Evolutionary conservation across 106 monocot genomes (phyloP).

Genomic region (Xerophyta viscosa): DNA sequence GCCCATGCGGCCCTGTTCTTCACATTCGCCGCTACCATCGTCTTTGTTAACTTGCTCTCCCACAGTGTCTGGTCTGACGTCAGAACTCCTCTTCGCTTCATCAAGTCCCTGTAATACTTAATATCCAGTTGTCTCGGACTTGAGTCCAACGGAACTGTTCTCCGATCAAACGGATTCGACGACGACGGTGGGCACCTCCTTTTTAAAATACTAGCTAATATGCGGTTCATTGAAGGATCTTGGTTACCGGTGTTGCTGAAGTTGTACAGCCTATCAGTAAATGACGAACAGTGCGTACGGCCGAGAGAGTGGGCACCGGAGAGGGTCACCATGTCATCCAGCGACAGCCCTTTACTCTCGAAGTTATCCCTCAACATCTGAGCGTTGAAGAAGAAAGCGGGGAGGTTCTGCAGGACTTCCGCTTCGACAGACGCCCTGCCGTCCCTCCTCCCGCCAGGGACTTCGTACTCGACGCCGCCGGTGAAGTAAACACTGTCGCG

Average conservation of each 20-base stretch:
- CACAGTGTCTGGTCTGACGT: no score
- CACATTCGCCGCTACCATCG: slow-evolving; percentile 7
- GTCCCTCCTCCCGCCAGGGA: slow-evolving; percentile 1
- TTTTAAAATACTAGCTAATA: no score
- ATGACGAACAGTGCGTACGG: not conserved
- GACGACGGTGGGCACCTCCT: no score
- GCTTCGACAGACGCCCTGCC: not conserved
- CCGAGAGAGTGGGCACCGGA: slow-evolving; percentile 11
- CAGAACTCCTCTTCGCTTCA: no score
- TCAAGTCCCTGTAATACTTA: no score
- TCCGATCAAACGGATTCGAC: no score
- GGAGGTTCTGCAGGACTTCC: slow-evolving; percentile 1
- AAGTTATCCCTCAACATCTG: slow-evolving; percentile 1
- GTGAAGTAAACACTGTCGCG: not conserved
- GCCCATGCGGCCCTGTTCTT: slow-evolving; percentile 1
- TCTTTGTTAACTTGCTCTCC: no score
- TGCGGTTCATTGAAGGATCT: no score
- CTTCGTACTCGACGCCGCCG: not conserved
- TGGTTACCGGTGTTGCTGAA: slow-evolving; percentile 3
- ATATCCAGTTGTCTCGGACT: no score
- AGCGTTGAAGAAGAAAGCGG: not conserved
- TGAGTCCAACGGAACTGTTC: no score
- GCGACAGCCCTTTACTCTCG: not conserved
- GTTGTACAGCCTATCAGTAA: not conserved
- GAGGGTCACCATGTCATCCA: slow-evolving; percentile 6